Evolutionary conservation across 2,329 filamentous ascomycete genomes (phyloP).

Genomic region (Tolypocladium tropicale): DNA sequence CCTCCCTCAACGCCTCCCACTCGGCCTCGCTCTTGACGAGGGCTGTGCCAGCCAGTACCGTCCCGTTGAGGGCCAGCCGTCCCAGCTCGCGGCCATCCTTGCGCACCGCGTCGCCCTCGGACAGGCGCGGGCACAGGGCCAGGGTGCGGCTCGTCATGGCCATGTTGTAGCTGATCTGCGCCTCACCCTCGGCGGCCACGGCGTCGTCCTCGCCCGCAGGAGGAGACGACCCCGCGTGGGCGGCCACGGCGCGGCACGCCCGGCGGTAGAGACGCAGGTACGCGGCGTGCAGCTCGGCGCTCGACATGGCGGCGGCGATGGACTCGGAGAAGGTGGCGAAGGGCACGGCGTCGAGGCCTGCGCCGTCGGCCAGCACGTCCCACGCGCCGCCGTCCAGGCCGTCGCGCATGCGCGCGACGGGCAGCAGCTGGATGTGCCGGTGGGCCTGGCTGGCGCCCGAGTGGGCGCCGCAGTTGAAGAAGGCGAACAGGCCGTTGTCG

Average conservation of each 20-base stretch:
- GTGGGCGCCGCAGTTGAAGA: constrained; percentile 60
- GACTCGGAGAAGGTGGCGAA: constrained; percentile 33
- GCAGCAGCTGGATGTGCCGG: constrained; percentile 61
- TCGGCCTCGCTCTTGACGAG: constrained; percentile 49
- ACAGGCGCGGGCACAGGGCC: constrained; percentile 42
- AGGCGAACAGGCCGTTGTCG: constrained; percentile 43
- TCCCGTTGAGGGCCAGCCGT: constrained; percentile 45
- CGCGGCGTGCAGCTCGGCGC: constrained; percentile 24
- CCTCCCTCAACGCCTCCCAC: constrained; percentile 42
- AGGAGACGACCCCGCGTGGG: constrained; percentile 2
- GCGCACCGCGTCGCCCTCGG: constrained; percentile 34
- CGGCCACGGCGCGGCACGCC: constrained; percentile 28
- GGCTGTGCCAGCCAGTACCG: constrained; percentile 52
- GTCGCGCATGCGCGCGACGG: constrained; percentile 50
- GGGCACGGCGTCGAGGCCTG: constrained; percentile 23
- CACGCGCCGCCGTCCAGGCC: constrained; percentile 33
- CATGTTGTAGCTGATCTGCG: constrained; percentile 53
- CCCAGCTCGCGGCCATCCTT: constrained; percentile 27
- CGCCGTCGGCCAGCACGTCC: constrained; percentile 35
- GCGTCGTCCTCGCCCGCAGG: constrained; percentile 11
- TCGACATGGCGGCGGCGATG: constrained; percentile 22
- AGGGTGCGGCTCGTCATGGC: constrained; percentile 45
- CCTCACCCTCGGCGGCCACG: constrained; percentile 27
- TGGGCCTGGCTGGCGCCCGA: constrained; percentile 65
- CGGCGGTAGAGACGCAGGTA: constrained; percentile 39